phyloP scores from a whole-genome alignment of 1,284 basidiomycete species.

The Papiliotrema terrestris region DNA sequence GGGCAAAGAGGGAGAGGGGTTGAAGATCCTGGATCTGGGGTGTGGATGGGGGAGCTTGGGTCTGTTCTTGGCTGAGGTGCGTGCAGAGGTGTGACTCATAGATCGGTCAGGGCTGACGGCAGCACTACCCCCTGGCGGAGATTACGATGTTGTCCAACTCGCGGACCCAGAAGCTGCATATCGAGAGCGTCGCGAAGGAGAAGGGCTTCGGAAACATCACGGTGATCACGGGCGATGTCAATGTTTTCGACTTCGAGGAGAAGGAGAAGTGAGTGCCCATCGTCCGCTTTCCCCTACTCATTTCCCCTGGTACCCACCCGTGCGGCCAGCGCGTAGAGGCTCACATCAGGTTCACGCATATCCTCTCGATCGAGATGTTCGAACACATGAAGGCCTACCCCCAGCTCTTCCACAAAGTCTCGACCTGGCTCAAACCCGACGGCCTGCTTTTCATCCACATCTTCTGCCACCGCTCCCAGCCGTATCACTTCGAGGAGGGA shows the following conservation, averaged over 20 bases:
- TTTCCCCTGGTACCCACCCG: background rate
- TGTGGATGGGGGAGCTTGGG: conserved; percentile 75
- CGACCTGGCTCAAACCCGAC: conserved; percentile 62
- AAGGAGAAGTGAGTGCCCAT: conserved; percentile 51
- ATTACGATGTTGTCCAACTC: conserved; percentile 70
- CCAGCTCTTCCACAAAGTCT: conserved; percentile 61
- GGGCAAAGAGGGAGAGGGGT: conserved; percentile 55
- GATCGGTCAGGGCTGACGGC: background rate
- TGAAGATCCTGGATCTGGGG: conserved; percentile 67
- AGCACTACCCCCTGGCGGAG: conserved; percentile 67
- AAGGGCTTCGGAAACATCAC: conserved; percentile 60
- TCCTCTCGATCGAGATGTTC: conserved; percentile 77
- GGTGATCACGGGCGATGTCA: conserved; percentile 71
- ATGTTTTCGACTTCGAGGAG: conserved; percentile 60
- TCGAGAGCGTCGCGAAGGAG: conserved; percentile 58
- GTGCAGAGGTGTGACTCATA: conserved; percentile 6
- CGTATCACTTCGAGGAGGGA: conserved; percentile 69
- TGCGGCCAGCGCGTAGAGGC: background rate
- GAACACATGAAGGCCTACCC: conserved; percentile 81
- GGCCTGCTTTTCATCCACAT: conserved; percentile 65
- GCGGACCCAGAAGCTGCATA: conserved; percentile 64
- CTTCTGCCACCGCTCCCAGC: conserved; percentile 65
- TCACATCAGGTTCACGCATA: conserved; percentile 62
- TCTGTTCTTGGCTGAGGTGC: conserved; percentile 63
- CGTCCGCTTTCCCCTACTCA: background rate